These are phyloP conservation scores for Solanum chmielewskii DNA, from an alignment of 257 asterid genomes.

Conservation along the genomic window DNA sequence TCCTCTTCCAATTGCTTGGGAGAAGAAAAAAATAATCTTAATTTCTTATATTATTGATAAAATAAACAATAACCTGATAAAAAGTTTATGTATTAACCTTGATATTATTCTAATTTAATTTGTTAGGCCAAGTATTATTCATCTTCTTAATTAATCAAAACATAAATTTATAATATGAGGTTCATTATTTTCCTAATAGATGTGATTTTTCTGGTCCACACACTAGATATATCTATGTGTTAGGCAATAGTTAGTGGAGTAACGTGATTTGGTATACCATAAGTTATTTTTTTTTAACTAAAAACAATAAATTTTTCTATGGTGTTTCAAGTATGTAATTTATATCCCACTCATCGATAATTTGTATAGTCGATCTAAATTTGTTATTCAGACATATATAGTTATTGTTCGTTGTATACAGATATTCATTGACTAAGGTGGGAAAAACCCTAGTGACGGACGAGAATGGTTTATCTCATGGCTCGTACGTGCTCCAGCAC, in stretches of 20 bases:
- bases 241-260: background rate
- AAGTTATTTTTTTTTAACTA: background rate
- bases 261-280: background rate
- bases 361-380: background rate
- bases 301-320: background rate
- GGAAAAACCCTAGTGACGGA: constrained; percentile 15
- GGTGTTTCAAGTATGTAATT: background rate
- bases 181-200: background rate
- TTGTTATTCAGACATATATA: background rate
- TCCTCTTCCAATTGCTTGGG: background rate
- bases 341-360: background rate
- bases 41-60: background rate
- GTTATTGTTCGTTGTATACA: background rate
- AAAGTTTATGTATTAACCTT: background rate
- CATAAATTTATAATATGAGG: background rate
- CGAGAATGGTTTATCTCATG: constrained; percentile 7
- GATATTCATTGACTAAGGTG: constrained; percentile 14
- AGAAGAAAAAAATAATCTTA: background rate
- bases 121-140: background rate
- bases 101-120: background rate
- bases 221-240: background rate
- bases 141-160: background rate
- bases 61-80: background rate
- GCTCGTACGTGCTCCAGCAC: constrained; percentile 15
- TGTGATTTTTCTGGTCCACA: background rate